These are phyloP conservation scores for Gonium pectorale DNA, from an alignment of 139 green algal species.

Conservation along the genomic window DNA sequence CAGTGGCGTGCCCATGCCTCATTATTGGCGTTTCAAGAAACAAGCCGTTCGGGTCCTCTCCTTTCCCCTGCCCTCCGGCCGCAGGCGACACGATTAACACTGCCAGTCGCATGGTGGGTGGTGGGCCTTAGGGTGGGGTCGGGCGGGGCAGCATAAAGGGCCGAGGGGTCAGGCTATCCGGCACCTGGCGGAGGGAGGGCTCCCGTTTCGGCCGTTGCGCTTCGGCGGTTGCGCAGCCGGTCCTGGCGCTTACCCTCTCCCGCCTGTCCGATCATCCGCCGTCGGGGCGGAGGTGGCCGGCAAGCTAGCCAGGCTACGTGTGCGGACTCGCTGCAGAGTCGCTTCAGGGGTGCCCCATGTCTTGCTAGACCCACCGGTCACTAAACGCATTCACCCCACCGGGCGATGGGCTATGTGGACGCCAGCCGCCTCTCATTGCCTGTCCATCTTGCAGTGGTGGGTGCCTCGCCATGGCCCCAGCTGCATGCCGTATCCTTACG, in stretches of 20 bases:
- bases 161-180: neutral
- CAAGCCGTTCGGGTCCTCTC: neutral
- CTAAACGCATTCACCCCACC: too few relatives aligned
- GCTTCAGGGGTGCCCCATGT: too few relatives aligned
- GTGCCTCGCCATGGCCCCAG: neutral
- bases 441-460: neutral
- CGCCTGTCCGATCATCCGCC: neutral
- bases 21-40: too few relatives aligned
- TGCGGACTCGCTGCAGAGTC: too few relatives aligned
- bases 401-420: too few relatives aligned
- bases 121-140: neutral
- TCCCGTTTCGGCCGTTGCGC: neutral
- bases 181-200: neutral
- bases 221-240: too few relatives aligned
- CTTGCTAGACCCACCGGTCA: too few relatives aligned
- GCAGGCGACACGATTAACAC: slow-evolving; percentile 66
- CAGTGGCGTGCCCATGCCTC: too few relatives aligned
- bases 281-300: neutral
- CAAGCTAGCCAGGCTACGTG: too few relatives aligned
- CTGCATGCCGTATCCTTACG: neutral
- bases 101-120: slow-evolving; percentile 65
- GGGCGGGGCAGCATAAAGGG: neutral
- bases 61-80: neutral
- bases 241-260: neutral
- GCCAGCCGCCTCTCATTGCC: neutral